These are phyloP conservation scores for Phytophthora hibernalis DNA, from an alignment of 352 stramenopile genomes.

Conservation along the genomic window DNA sequence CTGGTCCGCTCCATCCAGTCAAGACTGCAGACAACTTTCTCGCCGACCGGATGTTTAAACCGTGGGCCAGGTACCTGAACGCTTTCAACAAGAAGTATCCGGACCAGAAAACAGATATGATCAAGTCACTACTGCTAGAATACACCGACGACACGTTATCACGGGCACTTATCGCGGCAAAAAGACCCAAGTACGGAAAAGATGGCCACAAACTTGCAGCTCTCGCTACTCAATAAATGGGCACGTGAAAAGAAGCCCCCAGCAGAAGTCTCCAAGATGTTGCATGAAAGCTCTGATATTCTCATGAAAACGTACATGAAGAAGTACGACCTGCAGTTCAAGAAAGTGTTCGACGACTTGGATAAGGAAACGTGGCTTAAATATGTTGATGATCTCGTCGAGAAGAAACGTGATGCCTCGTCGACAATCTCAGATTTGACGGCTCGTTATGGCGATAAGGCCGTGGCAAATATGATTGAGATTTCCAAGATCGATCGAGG, in stretches of 20 bases:
- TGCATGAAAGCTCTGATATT: neutral
- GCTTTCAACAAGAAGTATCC: slow-evolving; percentile 8
- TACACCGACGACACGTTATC: neutral
- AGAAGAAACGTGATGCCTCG: neutral
- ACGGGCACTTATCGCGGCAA: neutral
- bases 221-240: slow-evolving; percentile 45
- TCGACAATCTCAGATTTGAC: no score
- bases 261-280: neutral
- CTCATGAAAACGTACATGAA: neutral
- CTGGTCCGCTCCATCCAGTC: neutral
- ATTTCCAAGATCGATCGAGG: no score
- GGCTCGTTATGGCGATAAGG: no score
- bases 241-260: neutral
- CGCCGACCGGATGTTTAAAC: neutral
- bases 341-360: neutral
- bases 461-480: no score
- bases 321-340: neutral
- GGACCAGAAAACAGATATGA: slow-evolving; percentile 6
- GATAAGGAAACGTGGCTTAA: neutral
- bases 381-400: neutral
- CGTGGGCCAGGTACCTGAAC: slow-evolving; percentile 12
- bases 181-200: slow-evolving; percentile 4
- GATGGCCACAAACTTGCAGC: slow-evolving; percentile 35
- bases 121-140: neutral
- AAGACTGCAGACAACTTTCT: neutral